Conservation (phyloP, 495 filamentous ascomycete species). For the Lentithecium fluviatile region DNA sequence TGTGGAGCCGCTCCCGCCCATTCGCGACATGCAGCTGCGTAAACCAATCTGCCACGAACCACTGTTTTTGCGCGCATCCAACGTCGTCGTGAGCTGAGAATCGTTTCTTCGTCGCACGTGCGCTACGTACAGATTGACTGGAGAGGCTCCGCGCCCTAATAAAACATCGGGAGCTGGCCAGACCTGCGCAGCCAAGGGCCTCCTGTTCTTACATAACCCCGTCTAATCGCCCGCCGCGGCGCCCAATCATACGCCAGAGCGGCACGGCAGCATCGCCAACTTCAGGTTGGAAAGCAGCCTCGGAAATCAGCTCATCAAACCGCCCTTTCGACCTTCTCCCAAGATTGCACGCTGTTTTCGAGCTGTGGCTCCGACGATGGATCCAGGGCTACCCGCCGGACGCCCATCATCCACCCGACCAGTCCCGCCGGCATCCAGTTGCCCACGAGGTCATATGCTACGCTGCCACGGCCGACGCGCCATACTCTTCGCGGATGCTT, state of each 20-base stretch:
- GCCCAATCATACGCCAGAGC: not conserved
- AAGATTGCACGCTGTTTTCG: conserved; percentile 39
- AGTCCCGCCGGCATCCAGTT: conserved; percentile 74
- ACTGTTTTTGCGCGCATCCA: conserved; percentile 10
- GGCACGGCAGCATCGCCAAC: not conserved
- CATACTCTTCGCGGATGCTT: conserved; percentile 54
- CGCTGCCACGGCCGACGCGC: conserved; percentile 76
- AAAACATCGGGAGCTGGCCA: not conserved
- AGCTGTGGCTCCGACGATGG: conserved; percentile 32
- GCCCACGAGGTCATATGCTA: conserved; percentile 82
- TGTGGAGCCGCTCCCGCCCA: conserved; percentile 10
- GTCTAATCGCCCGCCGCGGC: not conserved
- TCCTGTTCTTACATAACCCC: conserved; percentile 10
- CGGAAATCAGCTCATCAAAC: conserved; percentile 25
- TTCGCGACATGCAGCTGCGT: conserved; percentile 1
- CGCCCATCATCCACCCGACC: conserved; percentile 87
- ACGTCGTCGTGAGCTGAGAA: conserved; percentile 1
- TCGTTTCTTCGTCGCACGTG: not conserved
- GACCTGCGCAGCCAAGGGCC: not conserved
- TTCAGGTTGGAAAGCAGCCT: not conserved
- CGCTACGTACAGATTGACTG: not conserved
- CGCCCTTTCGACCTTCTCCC: conserved; percentile 41
- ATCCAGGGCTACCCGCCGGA: conserved; percentile 49
- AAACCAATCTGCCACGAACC: conserved; percentile 12
- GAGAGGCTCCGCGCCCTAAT: not conserved